Evolutionary conservation across 192 early-diverging fungal species (phyloP), one percentile per base, ranked within the genome.

Genomic region (Backusella liffmaniae): DNA sequence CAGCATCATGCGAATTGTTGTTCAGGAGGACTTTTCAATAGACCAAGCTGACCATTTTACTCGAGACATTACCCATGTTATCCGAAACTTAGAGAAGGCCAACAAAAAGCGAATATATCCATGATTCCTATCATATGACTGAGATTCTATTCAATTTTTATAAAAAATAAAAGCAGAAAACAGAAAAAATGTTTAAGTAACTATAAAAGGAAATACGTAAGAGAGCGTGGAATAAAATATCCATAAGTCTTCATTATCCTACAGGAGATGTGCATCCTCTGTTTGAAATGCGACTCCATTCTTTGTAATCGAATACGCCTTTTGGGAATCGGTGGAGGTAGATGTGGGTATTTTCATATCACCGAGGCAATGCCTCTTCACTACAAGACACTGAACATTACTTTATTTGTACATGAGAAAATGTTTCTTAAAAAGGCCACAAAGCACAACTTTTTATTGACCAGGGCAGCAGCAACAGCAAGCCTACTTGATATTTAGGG

Each of bases 1-100:
- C 44, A 87, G 89, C 46, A 79, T 92, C 29, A 53, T 93, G 68
- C 90, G 92, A 7, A 86, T 94, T 32, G 92, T 94, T 7, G 84
- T 94, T 10, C 83, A 90, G 42, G 91, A 91, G 51, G 77, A 79
- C 39, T 82, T 82, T 59, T 73, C 77, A 7, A 65, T 70, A 16
- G 42, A 51, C 18, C 69, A 77, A 36, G 73, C 73, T 56, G 81
- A 82, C 1, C 9, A 76, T 4, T 56, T 82, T 5, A 59, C 73
- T 35, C 67, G 74, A 9, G 81, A 82, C 18, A 76, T 82, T 8
- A 36, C 70, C 0, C 66, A 72, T 41, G 80, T 76, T 2, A 30
- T 81, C 0, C 73, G 74, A 34, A 34, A 13, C 4, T 56, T 81
- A 65, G 76, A 77, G n/a, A 12, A 26, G 5, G 18, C 16, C 5